Evolutionary conservation across 2,329 filamentous ascomycete genomes (phyloP).

Genomic region (Keithomyces neogunnii): DNA sequence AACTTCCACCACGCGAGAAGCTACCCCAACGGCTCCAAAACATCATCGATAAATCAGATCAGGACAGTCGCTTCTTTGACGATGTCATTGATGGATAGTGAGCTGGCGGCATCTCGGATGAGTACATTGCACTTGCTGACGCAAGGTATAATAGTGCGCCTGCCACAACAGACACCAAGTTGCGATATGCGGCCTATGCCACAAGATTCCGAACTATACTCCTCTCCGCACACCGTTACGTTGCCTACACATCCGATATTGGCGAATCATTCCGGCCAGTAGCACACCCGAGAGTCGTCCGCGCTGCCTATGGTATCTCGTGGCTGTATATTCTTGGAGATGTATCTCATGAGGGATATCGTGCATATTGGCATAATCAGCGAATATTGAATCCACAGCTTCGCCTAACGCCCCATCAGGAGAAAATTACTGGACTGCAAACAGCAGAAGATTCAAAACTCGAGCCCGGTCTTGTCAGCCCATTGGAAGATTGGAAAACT

Average conservation of each 20-base stretch:
- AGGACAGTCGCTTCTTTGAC: slow-evolving; percentile 67
- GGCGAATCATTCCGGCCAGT: slow-evolving; percentile 93
- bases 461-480: slow-evolving; percentile 42
- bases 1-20: slow-evolving; percentile 39
- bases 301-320: slow-evolving; percentile 78
- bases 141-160: slow-evolving; percentile 27
- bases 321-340: slow-evolving; percentile 92
- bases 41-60: slow-evolving; percentile 48
- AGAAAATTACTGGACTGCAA: slow-evolving; percentile 38
- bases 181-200: slow-evolving; percentile 91
- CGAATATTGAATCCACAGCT: slow-evolving; percentile 60
- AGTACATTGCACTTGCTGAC: slow-evolving; percentile 10
- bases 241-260: slow-evolving; percentile 94
- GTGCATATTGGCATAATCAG: slow-evolving; percentile 85
- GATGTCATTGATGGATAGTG: slow-evolving; percentile 73
- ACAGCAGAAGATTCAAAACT: slow-evolving; percentile 20
- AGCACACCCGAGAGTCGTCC: slow-evolving; percentile 75
- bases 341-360: slow-evolving; percentile 88
- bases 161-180: slow-evolving; percentile 74
- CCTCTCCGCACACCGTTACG: slow-evolving; percentile 84
- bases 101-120: slow-evolving; percentile 26
- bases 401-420: slow-evolving; percentile 40
- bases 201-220: slow-evolving; percentile 79
- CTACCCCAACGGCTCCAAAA: slow-evolving; percentile 48
- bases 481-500: slow-evolving; percentile 81